Evolutionary conservation across 1,139 yeast species (phyloP).

Genomic region (Magnusiomyces paraingens): DNA sequence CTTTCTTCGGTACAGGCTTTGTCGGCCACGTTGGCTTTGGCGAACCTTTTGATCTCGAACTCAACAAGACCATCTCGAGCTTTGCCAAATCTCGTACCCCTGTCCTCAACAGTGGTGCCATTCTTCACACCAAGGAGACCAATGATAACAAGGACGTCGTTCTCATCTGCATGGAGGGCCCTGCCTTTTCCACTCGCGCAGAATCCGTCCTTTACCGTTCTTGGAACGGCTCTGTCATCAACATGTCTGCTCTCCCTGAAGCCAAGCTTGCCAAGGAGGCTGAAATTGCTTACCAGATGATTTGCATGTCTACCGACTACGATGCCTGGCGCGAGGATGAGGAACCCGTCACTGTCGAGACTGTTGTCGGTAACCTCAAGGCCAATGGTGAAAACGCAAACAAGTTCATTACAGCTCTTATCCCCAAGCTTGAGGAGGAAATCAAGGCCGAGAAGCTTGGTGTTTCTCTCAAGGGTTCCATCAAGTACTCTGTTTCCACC

Average conservation of each 20-base stretch:
- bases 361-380: slow-evolving; percentile 82
- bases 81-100: slow-evolving; percentile 39
- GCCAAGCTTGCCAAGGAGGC: slow-evolving; percentile 96
- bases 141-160: slow-evolving; percentile 58
- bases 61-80: slow-evolving; percentile 59
- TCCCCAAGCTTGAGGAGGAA: slow-evolving; percentile 58
- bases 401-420: slow-evolving; percentile 60
- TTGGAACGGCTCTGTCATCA: slow-evolving; percentile 93
- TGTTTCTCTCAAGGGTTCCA: slow-evolving; percentile 61
- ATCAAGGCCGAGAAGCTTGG: slow-evolving; percentile 59
- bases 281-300: slow-evolving; percentile 93
- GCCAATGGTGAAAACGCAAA: slow-evolving; percentile 89
- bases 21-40: slow-evolving; percentile 98
- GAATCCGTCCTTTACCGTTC: slow-evolving; percentile 82
- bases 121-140: slow-evolving; percentile 52
- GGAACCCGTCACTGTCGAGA: slow-evolving; percentile 95
- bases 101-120: slow-evolving; percentile 45
- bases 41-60: slow-evolving; percentile 81
- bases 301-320: slow-evolving; percentile 97
- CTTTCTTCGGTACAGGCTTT: slow-evolving; percentile 86
- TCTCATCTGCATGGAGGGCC: slow-evolving; percentile 97
- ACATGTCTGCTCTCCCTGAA: slow-evolving; percentile 95
- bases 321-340: slow-evolving; percentile 96
- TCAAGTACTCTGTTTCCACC: slow-evolving; percentile 79
- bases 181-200: slow-evolving; percentile 96